These are phyloP conservation scores for Lithohypha guttulata DNA, from an alignment of 2,329 filamentous ascomycete genomes.

Conservation along the genomic window DNA sequence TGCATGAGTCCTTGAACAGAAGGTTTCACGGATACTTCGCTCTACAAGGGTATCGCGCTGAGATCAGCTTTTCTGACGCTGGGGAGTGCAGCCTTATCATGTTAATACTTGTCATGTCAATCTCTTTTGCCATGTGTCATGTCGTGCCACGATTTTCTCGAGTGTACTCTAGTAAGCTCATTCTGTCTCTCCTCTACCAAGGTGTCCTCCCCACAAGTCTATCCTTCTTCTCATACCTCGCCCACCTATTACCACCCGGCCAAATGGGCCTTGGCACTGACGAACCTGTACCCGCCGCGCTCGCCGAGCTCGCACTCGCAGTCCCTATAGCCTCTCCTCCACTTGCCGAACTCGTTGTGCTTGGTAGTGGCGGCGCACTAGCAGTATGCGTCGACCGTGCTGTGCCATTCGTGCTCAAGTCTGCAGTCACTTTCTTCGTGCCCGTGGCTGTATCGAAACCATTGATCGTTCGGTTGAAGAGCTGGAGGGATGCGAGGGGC, in stretches of 20 bases:
- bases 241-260: not conserved
- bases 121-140: too few species aligned
- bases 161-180: too few species aligned
- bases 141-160: too few species aligned
- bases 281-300: not conserved
- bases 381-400: conserved; percentile 37
- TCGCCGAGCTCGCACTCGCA: not conserved
- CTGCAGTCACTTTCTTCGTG: conserved; percentile 22
- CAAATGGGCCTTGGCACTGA: not conserved
- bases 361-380: conserved; percentile 28
- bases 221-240: conserved; percentile 4
- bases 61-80: too few species aligned
- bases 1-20: too few species aligned
- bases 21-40: too few species aligned
- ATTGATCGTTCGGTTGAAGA: conserved; percentile 51
- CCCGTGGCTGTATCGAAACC: conserved; percentile 48
- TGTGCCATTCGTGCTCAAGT: conserved; percentile 33
- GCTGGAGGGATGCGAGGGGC: conserved; percentile 47
- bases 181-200: not conserved
- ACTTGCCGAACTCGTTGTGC: conserved; percentile 4
- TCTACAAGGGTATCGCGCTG: too few species aligned
- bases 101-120: too few species aligned
- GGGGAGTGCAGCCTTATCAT: too few species aligned
- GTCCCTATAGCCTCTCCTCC: not conserved
- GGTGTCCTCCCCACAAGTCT: not conserved